These are phyloP conservation scores for Fusarium keratoplasticum DNA, from an alignment of 2,329 filamentous ascomycete genomes.

Conservation along the genomic window DNA sequence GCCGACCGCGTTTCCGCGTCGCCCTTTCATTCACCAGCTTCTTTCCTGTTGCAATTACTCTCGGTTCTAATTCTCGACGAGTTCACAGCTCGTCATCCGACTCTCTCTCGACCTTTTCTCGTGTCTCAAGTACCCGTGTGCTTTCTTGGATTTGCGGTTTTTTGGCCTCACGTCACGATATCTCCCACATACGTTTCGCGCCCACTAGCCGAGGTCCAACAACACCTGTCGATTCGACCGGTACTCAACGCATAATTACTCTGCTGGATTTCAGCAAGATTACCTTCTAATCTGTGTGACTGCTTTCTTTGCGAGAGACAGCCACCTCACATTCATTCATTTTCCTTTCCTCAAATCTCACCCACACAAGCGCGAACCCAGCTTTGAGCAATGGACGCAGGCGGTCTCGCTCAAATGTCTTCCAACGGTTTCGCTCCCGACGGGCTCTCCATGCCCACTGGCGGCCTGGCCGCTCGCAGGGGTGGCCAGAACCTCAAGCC, in stretches of 20 bases:
- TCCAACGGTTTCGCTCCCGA: conserved; percentile 81
- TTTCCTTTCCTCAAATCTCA: conserved; percentile 23
- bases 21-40: conserved; percentile 41
- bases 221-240: conserved; percentile 36
- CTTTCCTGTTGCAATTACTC: conserved; percentile 32
- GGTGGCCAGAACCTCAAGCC: conserved; percentile 92
- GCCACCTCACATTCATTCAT: conserved; percentile 39
- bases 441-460: conserved; percentile 79
- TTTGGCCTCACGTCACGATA: conserved; percentile 33
- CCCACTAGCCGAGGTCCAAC: conserved; percentile 27
- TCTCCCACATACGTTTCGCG: conserved; percentile 33
- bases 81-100: conserved; percentile 28
- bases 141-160: conserved; percentile 44
- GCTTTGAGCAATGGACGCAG: conserved; percentile 82
- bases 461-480: conserved; percentile 85
- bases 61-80: conserved; percentile 40
- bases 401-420: conserved; percentile 99
- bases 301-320: conserved; percentile 30
- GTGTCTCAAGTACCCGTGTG: conserved; percentile 23
- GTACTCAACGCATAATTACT: conserved; percentile 42
- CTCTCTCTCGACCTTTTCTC: conserved; percentile 27
- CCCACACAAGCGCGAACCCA: conserved; percentile 25
- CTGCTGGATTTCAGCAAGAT: conserved; percentile 31
- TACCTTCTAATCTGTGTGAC: conserved; percentile 40
- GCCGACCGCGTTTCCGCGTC: conserved; percentile 29